Evolutionary conservation across 2,329 filamentous ascomycete genomes (phyloP).

Genomic region (Aureobasidium sp.): DNA sequence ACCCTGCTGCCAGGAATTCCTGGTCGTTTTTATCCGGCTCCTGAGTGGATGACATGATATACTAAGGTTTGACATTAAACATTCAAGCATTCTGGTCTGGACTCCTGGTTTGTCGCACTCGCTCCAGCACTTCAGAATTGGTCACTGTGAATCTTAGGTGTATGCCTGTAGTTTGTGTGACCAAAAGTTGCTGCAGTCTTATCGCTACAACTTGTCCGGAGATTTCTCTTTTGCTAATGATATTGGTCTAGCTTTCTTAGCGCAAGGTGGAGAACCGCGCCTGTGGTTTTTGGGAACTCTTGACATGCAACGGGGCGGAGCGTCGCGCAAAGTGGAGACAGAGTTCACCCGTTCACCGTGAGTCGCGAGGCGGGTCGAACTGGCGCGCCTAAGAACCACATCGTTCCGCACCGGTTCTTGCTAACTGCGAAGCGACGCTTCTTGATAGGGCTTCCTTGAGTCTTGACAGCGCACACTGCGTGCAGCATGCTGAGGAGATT

Average conservation of each 20-base stretch:
- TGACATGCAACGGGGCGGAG: constrained; percentile 12
- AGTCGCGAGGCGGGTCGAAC: not conserved
- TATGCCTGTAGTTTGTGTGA: constrained; percentile 3
- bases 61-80: not conserved
- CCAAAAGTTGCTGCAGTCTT: not conserved
- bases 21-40: not conserved
- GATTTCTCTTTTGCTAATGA: not conserved
- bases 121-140: not conserved
- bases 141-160: not conserved
- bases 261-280: constrained; percentile 5
- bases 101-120: not conserved
- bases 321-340: constrained; percentile 10
- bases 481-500: not conserved
- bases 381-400: not conserved
- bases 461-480: not conserved
- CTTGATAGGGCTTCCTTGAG: not conserved
- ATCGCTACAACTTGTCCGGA: not conserved
- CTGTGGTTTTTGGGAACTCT: not conserved
- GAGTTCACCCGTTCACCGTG: not conserved
- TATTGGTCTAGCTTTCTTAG: not conserved
- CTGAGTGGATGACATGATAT: not conserved
- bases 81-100: not conserved
- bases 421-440: not conserved
- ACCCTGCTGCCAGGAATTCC: not conserved
- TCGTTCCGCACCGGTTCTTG: not conserved